Base-by-base conservation (phyloP, 2,329 filamentous ascomycete genomes). In the Tricladium varicosporioides region DNA sequence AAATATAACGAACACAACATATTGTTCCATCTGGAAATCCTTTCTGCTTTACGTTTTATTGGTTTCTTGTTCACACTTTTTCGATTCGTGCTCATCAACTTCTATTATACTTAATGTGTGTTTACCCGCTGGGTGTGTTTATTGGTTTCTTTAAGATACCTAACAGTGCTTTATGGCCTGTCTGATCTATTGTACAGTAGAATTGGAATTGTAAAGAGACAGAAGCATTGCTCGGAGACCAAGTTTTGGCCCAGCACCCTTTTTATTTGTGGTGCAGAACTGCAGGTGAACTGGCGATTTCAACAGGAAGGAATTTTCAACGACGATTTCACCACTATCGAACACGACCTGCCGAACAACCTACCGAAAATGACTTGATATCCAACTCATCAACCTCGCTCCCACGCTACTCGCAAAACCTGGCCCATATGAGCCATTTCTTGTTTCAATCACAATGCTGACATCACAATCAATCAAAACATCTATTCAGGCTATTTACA, bases 191-290 rank as follows among this genome's bases (percentile, higher is more conserved):
- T 56, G 44, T 53, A 57, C 40, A 47, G 51, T 52, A 55, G 19
- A 48, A 40, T 32, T 19, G 8, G 13, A 15, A 54, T 44, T 57
- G 46, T 46, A 55, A 48, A 56, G 53, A 55, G 53, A 59, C 55
- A 57, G 61, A 54, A 57, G 61, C 58, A 63, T 59, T 63, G 59
- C 60, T 58, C 48, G 62, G 62, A 60, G 62, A 62, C 62, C 62
- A 64, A 64, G 56, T 62, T 63, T 64, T 64, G 62, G 62, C 62
- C 62, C 62, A 54, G 62, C 62, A 56, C 47, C 50, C 44, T 45
- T 62, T 58, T 57, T 49, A 49, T 14, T 16, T 49, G 19, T 11
- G 14, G 8, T 49, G 1, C 47, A 40, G 36, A 40, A 11, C 9
- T 40, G 36, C 22, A 40, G 11, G 36, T 40, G 36, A 40, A 10